Conservation (phyloP, 2,329 filamentous ascomycete genomes). For the Fonsecaea monophora region DNA sequence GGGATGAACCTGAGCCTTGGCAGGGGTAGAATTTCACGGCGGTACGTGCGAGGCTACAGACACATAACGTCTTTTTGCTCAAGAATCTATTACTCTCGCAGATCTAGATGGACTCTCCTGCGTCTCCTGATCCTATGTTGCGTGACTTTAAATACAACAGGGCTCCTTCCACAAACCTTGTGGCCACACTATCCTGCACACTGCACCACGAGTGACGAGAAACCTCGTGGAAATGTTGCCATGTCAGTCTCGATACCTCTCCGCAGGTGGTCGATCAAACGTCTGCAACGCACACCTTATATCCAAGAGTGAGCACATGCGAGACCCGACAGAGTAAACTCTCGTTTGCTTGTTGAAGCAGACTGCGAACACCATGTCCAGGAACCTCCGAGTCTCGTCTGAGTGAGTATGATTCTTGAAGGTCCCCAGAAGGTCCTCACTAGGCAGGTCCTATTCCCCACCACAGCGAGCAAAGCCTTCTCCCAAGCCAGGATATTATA, state of each 20-base stretch:
- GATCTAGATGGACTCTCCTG: neutral
- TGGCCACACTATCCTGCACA: no score
- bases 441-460: neutral
- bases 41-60: no score
- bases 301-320: neutral
- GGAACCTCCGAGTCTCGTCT: neutral
- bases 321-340: neutral
- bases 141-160: no score
- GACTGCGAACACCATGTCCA: neutral
- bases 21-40: neutral
- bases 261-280: neutral
- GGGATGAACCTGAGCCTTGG: neutral
- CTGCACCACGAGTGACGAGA: neutral
- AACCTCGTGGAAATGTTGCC: neutral
- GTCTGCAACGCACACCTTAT: neutral
- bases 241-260: neutral
- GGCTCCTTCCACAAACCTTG: no score
- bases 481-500: neutral
- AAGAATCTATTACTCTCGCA: neutral
- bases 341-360: neutral
- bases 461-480: neutral
- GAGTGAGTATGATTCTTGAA: neutral
- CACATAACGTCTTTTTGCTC: no score
- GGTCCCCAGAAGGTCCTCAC: neutral
- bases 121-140: no score